Conservation (phyloP, 768 basidiomycete species). For the Phaffia australis region DNA sequence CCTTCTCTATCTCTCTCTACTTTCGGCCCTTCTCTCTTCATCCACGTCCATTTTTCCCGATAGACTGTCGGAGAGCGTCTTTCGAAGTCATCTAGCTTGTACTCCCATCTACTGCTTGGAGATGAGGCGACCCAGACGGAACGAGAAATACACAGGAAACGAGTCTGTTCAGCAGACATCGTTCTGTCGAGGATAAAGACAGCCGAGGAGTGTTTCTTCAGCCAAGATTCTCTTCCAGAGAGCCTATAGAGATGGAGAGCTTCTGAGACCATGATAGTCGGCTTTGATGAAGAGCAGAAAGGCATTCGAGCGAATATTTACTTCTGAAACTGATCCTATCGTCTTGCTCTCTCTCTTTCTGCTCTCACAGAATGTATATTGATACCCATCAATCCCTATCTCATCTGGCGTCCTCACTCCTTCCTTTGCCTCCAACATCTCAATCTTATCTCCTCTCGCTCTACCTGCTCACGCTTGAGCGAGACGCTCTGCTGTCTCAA, state of each 20-base stretch:
- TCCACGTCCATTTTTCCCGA: too few species aligned
- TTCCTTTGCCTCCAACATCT: slow-evolving; percentile 34
- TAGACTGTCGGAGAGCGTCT: background rate
- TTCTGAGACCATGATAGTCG: background rate
- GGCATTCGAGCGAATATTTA: too few species aligned
- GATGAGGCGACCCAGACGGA: too few species aligned
- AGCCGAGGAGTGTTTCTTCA: background rate
- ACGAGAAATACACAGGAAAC: too few species aligned
- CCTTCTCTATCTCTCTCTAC: slow-evolving; percentile 19
- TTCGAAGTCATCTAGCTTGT: too few species aligned
- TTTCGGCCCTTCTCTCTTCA: background rate
- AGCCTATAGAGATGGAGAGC: too few species aligned
- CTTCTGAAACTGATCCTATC: background rate
- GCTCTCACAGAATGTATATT: slow-evolving; percentile 34
- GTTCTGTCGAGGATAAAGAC: too few species aligned
- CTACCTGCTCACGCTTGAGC: slow-evolving; percentile 38
- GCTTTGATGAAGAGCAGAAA: too few species aligned
- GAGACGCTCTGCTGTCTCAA: slow-evolving; percentile 38
- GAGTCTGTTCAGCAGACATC: too few species aligned
- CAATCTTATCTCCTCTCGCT: slow-evolving; percentile 37
- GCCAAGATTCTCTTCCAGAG: background rate
- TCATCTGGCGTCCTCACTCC: slow-evolving; percentile 33
- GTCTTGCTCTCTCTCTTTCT: background rate
- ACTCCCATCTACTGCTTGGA: too few species aligned
- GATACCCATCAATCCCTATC: slow-evolving; percentile 35